phyloP scores from a whole-genome alignment of 1,284 basidiomycete genomes.

The Apiotrichum laibachii region DNA sequence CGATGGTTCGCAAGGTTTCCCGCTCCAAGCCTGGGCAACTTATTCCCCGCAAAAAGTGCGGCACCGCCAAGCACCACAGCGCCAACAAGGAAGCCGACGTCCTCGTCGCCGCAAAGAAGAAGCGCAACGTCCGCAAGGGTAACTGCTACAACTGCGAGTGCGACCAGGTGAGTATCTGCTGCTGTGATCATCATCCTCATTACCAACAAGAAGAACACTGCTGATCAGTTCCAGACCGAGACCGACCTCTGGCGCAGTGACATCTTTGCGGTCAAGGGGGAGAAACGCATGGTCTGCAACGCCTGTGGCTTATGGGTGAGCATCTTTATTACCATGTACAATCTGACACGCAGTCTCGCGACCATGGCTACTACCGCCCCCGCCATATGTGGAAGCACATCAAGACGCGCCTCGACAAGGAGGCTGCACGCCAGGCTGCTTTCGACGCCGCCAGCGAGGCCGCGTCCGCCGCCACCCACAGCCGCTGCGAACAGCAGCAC shows the following conservation, averaged over 20 bases:
- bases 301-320: slow-evolving; percentile 25
- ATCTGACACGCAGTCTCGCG: background rate
- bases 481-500: too few relatives aligned
- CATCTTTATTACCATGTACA: background rate
- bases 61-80: background rate
- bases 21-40: background rate
- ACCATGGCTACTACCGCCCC: background rate
- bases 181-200: background rate
- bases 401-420: slow-evolving; percentile 1
- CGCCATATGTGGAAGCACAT: slow-evolving; percentile 4
- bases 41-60: background rate
- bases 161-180: slow-evolving; percentile 12
- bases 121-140: slow-evolving; percentile 11
- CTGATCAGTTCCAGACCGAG: slow-evolving; percentile 9
- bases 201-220: background rate
- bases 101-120: slow-evolving; percentile 7
- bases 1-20: background rate
- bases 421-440: too few relatives aligned
- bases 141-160: slow-evolving; percentile 16
- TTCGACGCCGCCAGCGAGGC: too few relatives aligned
- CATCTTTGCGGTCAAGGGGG: background rate
- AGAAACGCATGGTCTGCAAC: slow-evolving; percentile 19
- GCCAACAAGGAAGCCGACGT: background rate
- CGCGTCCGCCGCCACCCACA: too few relatives aligned
- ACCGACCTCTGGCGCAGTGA: slow-evolving; percentile 21